Evolutionary conservation across 805 yeast genomes (phyloP).

Genomic region (Candida mattraensis): DNA sequence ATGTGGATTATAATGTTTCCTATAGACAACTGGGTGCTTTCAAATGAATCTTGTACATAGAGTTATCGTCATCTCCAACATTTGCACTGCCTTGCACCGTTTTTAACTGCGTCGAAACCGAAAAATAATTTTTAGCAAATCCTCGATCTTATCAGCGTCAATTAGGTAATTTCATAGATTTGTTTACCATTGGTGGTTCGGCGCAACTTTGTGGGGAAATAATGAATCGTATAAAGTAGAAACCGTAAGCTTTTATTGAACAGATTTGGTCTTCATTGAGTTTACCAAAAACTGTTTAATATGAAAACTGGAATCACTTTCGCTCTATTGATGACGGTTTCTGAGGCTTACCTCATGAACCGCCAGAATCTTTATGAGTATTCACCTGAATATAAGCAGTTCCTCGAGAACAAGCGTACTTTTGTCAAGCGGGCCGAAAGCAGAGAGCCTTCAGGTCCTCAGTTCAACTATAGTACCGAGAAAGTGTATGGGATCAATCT

Average conservation of each 20-base stretch:
- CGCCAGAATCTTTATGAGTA: conserved; percentile 3
- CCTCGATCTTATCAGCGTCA: conserved; percentile 10
- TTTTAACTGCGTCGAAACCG: too few relatives aligned
- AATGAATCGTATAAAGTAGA: too few relatives aligned
- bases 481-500: conserved; percentile 48
- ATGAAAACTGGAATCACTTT: conserved; percentile 3
- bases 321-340: neutral
- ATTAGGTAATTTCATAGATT: conserved; percentile 12
- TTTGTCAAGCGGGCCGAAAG: too few relatives aligned
- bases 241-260: too few relatives aligned
- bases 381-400: conserved; percentile 13
- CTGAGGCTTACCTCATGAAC: conserved; percentile 1
- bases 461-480: conserved; percentile 23
- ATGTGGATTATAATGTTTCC: conserved; percentile 24
- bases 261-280: too few relatives aligned
- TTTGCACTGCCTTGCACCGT: too few relatives aligned
- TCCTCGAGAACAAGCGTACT: conserved; percentile 5
- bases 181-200: too few relatives aligned
- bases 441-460: too few relatives aligned
- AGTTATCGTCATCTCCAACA: too few relatives aligned
- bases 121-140: neutral
- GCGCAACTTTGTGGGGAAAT: too few relatives aligned
- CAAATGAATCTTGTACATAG: neutral
- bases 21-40: conserved; percentile 6
- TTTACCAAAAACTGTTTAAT: too few relatives aligned